Evolutionary conservation across 1,139 yeast genomes (phyloP).

Genomic region (Diutina catenulata): DNA sequence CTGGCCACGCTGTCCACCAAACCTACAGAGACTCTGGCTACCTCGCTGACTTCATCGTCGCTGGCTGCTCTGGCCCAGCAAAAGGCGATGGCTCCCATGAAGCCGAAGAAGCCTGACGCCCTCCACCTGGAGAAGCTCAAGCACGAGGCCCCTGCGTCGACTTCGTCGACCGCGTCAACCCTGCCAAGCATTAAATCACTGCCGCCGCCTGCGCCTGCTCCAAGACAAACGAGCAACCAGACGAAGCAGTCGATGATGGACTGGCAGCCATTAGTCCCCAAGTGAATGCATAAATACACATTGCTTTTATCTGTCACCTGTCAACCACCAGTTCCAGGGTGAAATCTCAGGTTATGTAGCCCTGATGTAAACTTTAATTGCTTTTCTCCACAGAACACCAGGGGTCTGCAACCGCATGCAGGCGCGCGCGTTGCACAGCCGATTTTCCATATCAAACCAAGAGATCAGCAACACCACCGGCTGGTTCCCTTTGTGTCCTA

Average conservation of each 20-base stretch:
- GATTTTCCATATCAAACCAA: too few relatives aligned
- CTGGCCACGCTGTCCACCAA: too few relatives aligned
- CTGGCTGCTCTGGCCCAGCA: neutral
- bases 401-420: too few relatives aligned
- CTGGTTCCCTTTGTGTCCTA: too few relatives aligned
- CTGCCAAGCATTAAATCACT: constrained; percentile 8
- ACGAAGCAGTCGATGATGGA: constrained; percentile 28
- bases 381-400: too few relatives aligned
- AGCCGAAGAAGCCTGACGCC: constrained; percentile 4
- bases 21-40: neutral
- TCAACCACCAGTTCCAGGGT: too few relatives aligned
- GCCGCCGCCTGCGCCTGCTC: constrained; percentile 9
- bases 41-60: too few relatives aligned
- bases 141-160: constrained; percentile 8
- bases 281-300: constrained; percentile 18
- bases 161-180: constrained; percentile 10
- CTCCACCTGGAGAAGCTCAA: constrained; percentile 1
- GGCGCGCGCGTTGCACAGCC: too few relatives aligned
- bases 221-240: constrained; percentile 7
- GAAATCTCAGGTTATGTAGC: too few relatives aligned
- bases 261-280: constrained; percentile 48
- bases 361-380: too few relatives aligned
- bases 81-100: neutral
- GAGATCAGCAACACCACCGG: too few relatives aligned
- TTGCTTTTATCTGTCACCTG: too few relatives aligned